Conservation (phyloP, 306 rosid genomes). For the Begonia fuchsioides region DNA sequence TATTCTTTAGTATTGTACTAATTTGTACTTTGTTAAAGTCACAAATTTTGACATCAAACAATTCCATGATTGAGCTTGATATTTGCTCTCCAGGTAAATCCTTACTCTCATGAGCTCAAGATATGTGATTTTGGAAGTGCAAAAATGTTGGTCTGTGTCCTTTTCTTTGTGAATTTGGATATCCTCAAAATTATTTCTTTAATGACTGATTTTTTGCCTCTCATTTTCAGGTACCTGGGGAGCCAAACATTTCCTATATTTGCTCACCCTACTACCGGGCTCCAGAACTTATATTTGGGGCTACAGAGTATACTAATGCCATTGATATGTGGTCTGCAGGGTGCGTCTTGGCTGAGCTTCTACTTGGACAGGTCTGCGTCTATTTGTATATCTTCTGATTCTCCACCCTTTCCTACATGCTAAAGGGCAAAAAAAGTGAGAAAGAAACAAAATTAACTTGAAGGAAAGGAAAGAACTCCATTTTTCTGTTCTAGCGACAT, state of each 20-base stretch:
- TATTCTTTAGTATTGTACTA: no score
- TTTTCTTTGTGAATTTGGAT: constrained; percentile 1
- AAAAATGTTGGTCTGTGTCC: constrained; percentile 62
- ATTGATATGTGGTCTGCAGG: constrained; percentile 97
- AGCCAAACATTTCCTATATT: no score
- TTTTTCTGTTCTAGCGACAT: no score
- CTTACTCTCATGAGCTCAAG: constrained; percentile 76
- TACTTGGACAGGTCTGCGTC: constrained; percentile 62
- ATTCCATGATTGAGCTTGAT: background rate
- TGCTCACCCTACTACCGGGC: no score
- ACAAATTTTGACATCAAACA: no score
- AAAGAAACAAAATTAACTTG: no score
- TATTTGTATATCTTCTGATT: background rate
- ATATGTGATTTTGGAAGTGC: constrained; percentile 95
- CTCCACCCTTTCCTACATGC: no score
- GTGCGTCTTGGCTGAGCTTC: constrained; percentile 88
- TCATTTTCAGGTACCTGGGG: constrained; percentile 69
- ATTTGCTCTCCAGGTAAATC: constrained; percentile 9
- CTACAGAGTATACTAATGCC: constrained; percentile 85
- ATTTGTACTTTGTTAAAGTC: no score
- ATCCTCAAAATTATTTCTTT: no score
- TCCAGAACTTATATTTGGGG: no score
- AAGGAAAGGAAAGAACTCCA: no score
- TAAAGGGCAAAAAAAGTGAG: no score
- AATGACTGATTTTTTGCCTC: constrained; percentile 2